Evolutionary conservation across 345 rosid genomes (phyloP).

Genomic region (Hibiscus mutabilis): DNA sequence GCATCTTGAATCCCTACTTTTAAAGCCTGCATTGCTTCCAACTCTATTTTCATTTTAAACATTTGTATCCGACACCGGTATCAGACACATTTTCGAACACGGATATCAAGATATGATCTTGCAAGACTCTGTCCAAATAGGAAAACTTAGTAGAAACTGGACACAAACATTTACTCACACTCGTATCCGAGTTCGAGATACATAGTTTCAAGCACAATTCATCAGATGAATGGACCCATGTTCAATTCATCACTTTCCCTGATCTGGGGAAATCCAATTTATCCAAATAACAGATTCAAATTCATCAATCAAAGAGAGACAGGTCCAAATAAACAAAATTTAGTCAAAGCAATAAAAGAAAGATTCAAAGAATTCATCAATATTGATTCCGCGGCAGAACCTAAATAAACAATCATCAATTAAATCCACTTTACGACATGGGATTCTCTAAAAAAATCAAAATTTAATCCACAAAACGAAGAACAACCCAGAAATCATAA

Average conservation of each 20-base stretch:
- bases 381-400: not conserved
- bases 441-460: not conserved
- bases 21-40: no score
- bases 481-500: not conserved
- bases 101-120: no score
- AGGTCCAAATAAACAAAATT: not conserved
- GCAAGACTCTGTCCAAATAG: no score
- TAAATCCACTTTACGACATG: not conserved
- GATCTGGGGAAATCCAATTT: not conserved
- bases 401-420: not conserved
- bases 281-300: not conserved
- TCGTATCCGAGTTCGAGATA: not conserved
- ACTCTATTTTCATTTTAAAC: no score
- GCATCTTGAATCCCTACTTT: no score
- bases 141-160: not conserved
- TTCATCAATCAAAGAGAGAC: not conserved
- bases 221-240: not conserved
- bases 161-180: not conserved
- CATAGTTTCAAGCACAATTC: not conserved
- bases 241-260: not conserved
- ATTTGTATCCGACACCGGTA: no score
- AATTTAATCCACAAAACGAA: not conserved
- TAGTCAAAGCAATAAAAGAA: not conserved
- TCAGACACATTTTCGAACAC: no score
- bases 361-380: not conserved